These are phyloP conservation scores for Capronia coronata DNA, from an alignment of 2,329 filamentous ascomycete species.

Conservation along the genomic window DNA sequence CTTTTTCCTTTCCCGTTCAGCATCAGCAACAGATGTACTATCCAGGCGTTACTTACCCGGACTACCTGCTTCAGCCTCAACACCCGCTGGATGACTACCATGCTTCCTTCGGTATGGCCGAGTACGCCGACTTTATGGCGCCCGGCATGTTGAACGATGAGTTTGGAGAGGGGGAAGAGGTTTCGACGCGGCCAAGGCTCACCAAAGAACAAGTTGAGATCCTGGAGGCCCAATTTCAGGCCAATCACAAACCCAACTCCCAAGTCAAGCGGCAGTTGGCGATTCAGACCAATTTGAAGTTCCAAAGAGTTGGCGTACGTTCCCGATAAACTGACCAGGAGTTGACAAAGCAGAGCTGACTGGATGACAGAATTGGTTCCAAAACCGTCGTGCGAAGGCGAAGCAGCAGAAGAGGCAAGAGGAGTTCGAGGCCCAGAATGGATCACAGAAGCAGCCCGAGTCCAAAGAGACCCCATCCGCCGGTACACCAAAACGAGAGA, in stretches of 20 bases:
- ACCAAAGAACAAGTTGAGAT: slow-evolving; percentile 49
- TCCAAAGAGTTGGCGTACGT: slow-evolving; percentile 46
- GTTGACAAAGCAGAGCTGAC: slow-evolving; percentile 4
- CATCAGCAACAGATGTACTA: slow-evolving; percentile 25
- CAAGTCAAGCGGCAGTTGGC: slow-evolving; percentile 46
- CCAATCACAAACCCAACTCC: slow-evolving; percentile 46
- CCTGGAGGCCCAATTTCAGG: slow-evolving; percentile 45
- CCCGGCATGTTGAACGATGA: slow-evolving; percentile 38
- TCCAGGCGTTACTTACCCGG: slow-evolving; percentile 12
- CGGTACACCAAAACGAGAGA: not conserved
- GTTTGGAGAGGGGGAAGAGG: slow-evolving; percentile 44
- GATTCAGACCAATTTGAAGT: slow-evolving; percentile 43
- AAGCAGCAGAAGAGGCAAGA: slow-evolving; percentile 47
- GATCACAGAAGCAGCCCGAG: not conserved
- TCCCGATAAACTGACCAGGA: not conserved
- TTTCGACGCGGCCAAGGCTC: slow-evolving; percentile 44
- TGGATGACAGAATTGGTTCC: slow-evolving; percentile 46
- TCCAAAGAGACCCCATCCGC: slow-evolving; percentile 3
- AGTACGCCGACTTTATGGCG: slow-evolving; percentile 40
- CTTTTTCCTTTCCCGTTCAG: slow-evolving; percentile 17
- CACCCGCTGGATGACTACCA: slow-evolving; percentile 18
- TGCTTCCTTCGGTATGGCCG: slow-evolving; percentile 25
- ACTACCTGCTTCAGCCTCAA: slow-evolving; percentile 17
- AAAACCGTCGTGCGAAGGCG: slow-evolving; percentile 48
- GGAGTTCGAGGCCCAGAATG: slow-evolving; percentile 37